These are phyloP conservation scores for Pestalotiopsis sp. DNA, from an alignment of 2,329 filamentous ascomycete genomes.

Conservation along the genomic window DNA sequence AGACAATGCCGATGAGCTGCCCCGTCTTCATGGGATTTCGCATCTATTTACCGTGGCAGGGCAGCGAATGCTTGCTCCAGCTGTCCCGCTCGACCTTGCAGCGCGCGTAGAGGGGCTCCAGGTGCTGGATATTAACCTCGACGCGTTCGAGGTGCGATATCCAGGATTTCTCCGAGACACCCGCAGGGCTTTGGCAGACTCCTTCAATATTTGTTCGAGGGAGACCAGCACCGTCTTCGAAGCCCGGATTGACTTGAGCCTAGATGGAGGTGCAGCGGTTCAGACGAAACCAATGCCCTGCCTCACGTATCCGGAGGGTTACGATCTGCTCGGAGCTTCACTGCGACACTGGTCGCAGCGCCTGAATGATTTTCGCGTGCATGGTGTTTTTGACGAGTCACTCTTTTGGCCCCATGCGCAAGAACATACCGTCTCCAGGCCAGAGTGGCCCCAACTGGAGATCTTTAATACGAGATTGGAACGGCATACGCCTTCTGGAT, in stretches of 20 bases:
- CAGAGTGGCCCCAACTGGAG: conserved; percentile 6
- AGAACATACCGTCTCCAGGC: neutral
- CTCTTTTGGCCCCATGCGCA: conserved; percentile 9
- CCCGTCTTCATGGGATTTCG: neutral
- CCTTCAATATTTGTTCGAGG: neutral
- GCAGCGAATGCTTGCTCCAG: neutral
- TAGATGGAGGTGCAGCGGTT: neutral
- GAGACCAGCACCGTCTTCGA: neutral
- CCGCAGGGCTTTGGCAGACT: conserved; percentile 5
- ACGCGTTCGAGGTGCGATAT: conserved; percentile 6
- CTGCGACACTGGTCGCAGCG: conserved; percentile 12
- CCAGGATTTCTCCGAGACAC: conserved; percentile 4
- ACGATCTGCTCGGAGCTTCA: conserved; percentile 9
- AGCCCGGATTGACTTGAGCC: neutral
- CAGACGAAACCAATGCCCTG: conserved; percentile 6
- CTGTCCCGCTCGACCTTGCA: conserved; percentile 10
- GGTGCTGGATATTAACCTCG: neutral
- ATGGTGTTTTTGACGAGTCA: conserved; percentile 11
- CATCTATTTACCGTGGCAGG: neutral
- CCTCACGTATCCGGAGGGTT: neutral
- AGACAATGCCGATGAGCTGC: neutral
- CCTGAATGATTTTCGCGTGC: conserved; percentile 2
- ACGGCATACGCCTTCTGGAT: conserved; percentile 1
- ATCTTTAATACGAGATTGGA: conserved; percentile 2
- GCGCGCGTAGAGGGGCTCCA: conserved; percentile 1